phyloP scores from a whole-genome alignment of 768 basidiomycete species.

The Amanita inopinata region DNA sequence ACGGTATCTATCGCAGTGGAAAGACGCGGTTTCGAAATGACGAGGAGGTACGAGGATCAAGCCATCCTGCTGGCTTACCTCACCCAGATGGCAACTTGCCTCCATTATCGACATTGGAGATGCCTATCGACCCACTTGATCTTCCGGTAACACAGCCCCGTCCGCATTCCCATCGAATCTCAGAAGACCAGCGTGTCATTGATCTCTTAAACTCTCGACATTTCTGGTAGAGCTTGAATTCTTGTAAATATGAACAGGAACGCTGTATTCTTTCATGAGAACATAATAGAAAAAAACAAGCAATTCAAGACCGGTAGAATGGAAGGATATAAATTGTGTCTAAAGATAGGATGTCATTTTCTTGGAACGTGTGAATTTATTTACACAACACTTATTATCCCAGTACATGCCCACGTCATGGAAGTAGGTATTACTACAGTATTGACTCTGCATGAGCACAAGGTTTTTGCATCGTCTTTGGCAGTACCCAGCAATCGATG shows the following conservation, averaged over 20 bases:
- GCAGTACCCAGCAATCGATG: no score
- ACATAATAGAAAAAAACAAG: no score
- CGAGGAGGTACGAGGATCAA: slow-evolving; percentile 19
- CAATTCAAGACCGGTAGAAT: no score
- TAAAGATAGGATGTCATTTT: no score
- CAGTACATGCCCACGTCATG: no score
- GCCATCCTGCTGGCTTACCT: slow-evolving; percentile 13
- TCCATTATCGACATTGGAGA: slow-evolving; percentile 27
- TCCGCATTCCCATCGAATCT: slow-evolving; percentile 27
- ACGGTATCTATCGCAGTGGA: slow-evolving; percentile 36
- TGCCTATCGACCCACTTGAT: slow-evolving; percentile 23
- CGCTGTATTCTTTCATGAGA: neutral
- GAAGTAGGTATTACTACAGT: no score
- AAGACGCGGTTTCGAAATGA: slow-evolving; percentile 32
- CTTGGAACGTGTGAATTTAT: no score
- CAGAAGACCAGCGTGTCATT: slow-evolving; percentile 54
- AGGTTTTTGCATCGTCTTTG: no score
- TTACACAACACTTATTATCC: no score
- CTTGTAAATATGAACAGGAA: neutral
- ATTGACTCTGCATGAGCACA: no score
- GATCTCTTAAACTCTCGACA: slow-evolving; percentile 42
- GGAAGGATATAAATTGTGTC: no score
- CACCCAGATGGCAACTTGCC: slow-evolving; percentile 24
- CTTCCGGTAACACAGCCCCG: slow-evolving; percentile 18
- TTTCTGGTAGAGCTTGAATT: slow-evolving; percentile 15